These are phyloP conservation scores for Diaporthe capsici DNA, from an alignment of 2,329 filamentous ascomycete genomes.

Conservation along the genomic window DNA sequence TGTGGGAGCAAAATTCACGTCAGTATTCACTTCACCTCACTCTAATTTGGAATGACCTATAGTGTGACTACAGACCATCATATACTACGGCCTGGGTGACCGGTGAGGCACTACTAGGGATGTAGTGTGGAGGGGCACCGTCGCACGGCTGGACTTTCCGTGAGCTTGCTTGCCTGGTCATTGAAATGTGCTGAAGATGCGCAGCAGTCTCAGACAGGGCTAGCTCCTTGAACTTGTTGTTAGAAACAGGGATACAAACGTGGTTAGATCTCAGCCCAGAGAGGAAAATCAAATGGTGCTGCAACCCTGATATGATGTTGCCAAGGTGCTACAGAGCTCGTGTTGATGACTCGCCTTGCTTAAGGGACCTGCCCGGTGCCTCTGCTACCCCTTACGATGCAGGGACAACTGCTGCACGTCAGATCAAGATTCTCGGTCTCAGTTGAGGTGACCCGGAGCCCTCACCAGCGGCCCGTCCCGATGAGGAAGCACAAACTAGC, in stretches of 20 bases:
- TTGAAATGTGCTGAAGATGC: neutral
- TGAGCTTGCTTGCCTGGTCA: neutral
- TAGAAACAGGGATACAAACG: neutral
- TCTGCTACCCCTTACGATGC: neutral
- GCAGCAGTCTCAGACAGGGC: neutral
- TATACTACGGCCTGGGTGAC: neutral
- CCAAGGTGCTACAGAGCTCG: neutral
- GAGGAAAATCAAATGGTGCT: neutral
- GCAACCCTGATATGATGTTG: neutral
- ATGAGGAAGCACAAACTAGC: too few species aligned
- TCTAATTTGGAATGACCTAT: neutral
- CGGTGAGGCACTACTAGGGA: neutral
- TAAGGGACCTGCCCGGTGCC: neutral
- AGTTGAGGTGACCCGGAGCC: too few species aligned
- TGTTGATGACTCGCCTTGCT: neutral
- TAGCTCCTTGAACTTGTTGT: neutral
- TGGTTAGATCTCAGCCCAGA: neutral
- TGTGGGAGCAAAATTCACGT: neutral
- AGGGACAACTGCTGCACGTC: too few species aligned
- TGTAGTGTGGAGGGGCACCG: neutral
- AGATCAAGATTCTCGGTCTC: too few species aligned
- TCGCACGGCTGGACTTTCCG: neutral
- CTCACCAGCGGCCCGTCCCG: too few species aligned
- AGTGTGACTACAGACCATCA: neutral
- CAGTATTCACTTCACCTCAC: neutral